phyloP scores from a whole-genome alignment of 2,329 filamentous ascomycete genomes.

The Fusarium acutatum region DNA sequence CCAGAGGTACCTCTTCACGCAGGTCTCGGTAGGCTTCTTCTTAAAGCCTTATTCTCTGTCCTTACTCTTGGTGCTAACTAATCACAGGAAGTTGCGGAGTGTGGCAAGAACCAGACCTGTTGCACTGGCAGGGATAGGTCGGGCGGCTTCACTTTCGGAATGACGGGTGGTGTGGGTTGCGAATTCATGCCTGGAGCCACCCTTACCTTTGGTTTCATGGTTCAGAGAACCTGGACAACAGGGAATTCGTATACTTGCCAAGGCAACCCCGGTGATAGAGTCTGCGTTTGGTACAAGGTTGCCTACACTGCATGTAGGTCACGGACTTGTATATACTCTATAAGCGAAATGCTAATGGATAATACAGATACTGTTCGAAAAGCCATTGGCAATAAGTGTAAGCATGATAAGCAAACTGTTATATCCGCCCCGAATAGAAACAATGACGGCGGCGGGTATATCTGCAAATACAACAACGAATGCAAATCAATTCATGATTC shows the following conservation, averaged over 20 bases:
- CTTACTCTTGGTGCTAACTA: background rate
- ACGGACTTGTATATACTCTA: background rate
- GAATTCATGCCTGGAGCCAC: no score
- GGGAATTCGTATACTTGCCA: background rate
- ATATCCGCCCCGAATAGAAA: fast-evolving
- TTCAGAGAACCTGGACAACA: fast-evolving
- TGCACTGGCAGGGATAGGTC: no score
- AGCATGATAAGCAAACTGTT: fast-evolving
- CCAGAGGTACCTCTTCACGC: fast-evolving
- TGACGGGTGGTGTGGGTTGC: no score
- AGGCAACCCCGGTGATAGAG: fast-evolving
- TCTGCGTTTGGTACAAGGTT: background rate
- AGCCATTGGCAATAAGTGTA: no score
- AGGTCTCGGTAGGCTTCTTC: fast-evolving
- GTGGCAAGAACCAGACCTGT: fast-evolving
- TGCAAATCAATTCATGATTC: fast-evolving
- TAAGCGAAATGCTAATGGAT: fast-evolving
- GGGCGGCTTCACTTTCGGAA: no score
- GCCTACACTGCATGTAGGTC: background rate
- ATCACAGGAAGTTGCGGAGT: fast-evolving
- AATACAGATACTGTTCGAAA: fast-evolving
- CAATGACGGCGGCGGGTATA: fast-evolving
- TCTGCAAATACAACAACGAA: fast-evolving
- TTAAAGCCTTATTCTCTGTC: background rate
- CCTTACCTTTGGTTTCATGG: no score